Base-by-base conservation (phyloP, 306 rosid genomes). In the Rosa rugosa region DNA sequence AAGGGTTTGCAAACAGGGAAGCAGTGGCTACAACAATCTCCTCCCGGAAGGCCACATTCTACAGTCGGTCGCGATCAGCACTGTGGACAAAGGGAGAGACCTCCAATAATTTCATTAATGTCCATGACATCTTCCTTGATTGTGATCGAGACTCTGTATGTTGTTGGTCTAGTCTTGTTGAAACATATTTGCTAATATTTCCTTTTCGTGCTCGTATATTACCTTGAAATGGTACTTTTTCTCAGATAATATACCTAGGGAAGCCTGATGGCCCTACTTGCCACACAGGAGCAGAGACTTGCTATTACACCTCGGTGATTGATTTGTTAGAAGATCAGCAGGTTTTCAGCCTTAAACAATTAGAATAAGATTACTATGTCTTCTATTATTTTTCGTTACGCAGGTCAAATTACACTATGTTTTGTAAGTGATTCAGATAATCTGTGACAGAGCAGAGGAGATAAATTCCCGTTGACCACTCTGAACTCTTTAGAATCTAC, bases 21-120 rank as follows among this genome's bases (percentile, higher is more conserved):
- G 99, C 94, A 56, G 78, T 95, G 42, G 78, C 76, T 18, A 66
- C 81, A 56, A 90, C 93, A 81, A 53, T 90, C 65, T 86, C 84
- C 79, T 85, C 93, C 41, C 84, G 85, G 23, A 95, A 85, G 87
- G 99, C 97, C 38, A 93, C 97, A 40, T 93, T 95, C 91, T 95
- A 71, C 79, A 95, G 98, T 81, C 92, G 97, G 44, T 92, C 99
- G 0, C 85, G 97, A 51, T 93, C 96, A 27, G 14, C 85, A 8
- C 80, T 93, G 81, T 93, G 99, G 99, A 95, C 93, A 46, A 95
- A 95, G 83, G 97, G 98, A 78, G 98, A 93, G 89, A 90, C 96
- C 51, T 95, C 98, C 14, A 95, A 85, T 68, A 95, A 95, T 84
- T 95, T 95, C 87, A 95, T 95, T 80, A 91, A 90, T 77, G 81